Percentiles rank a stretch among this genome's conserved stretches.
These are phyloP conservation scores for Picochlorum sp. DNA, from an alignment of 139 green algal genomes.

Conservation along the genomic window DNA sequence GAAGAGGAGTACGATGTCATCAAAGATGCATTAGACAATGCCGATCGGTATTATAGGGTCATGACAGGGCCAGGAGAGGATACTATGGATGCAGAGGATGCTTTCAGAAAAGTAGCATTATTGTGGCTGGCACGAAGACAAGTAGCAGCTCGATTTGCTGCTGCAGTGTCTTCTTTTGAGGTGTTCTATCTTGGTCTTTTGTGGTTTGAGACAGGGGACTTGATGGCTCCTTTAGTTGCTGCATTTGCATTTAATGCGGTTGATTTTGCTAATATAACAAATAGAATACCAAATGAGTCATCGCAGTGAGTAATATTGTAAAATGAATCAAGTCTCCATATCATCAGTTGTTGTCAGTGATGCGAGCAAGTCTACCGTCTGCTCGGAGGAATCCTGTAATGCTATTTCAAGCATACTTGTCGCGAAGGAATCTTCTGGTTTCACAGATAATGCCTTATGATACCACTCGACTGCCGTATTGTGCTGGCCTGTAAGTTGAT, in stretches of 20 bases:
- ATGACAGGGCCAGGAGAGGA: conserved; percentile 2
- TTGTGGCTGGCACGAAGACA: conserved; percentile 20
- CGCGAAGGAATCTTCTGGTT: conserved; percentile 68
- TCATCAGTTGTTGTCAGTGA: too few species aligned
- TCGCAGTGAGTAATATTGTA: too few species aligned
- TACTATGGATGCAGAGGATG: conserved; percentile 3
- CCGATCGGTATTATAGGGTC: conserved; percentile 21
- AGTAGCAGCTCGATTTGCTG: conserved; percentile 18
- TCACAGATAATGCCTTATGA: conserved; percentile 70
- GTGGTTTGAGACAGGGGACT: conserved; percentile 24
- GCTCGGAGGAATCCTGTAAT: conserved; percentile 36
- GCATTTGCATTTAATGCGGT: conserved; percentile 8
- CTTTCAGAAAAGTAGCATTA: conserved; percentile 19
- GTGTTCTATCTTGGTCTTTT: conserved; percentile 20
- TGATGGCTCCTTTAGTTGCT: conserved; percentile 23
- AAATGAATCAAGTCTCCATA: too few species aligned
- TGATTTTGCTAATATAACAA: neutral
- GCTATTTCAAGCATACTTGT: conserved; percentile 69
- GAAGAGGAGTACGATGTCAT: conserved; percentile 28
- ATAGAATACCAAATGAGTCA: neutral
- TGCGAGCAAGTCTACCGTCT: too few species aligned
- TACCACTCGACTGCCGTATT: conserved; percentile 72
- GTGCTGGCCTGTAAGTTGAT: conserved; percentile 64
- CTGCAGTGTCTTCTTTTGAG: conserved; percentile 6
- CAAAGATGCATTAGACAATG: conserved; percentile 26